Evolutionary conservation across 2,329 filamentous ascomycete genomes (phyloP).

Genomic region (Zasmidium angulare): DNA sequence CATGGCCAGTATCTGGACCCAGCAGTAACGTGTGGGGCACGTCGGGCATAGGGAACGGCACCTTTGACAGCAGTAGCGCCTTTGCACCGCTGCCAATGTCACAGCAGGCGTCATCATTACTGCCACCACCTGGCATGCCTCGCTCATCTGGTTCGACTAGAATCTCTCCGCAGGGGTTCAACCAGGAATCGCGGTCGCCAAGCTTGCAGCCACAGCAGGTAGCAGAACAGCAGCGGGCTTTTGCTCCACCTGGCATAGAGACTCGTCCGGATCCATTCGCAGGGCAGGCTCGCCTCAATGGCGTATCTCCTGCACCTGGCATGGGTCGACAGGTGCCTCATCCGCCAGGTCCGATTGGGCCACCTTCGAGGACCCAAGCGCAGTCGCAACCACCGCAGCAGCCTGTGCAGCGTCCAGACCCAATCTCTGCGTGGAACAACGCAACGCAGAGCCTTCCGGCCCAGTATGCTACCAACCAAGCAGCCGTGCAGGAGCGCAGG

Average conservation of each 20-base stretch:
- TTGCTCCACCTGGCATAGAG: constrained; percentile 31
- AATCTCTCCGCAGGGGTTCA: constrained; percentile 33
- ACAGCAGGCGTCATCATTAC: constrained; percentile 28
- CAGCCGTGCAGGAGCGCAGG: constrained; percentile 20
- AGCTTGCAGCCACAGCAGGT: constrained; percentile 26
- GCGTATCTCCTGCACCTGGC: constrained; percentile 32
- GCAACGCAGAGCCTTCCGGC: constrained; percentile 25
- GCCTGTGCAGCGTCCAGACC: constrained; percentile 11
- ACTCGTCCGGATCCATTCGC: constrained; percentile 28
- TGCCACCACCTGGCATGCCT: constrained; percentile 34
- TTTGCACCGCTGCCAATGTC: constrained; percentile 33
- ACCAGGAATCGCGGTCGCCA: constrained; percentile 27
- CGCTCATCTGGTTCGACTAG: constrained; percentile 31
- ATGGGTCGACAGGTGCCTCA: constrained; percentile 30
- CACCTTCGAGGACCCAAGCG: constrained; percentile 34
- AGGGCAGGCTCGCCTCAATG: constrained; percentile 27
- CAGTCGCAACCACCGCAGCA: constrained; percentile 16
- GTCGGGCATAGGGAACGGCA: constrained; percentile 73
- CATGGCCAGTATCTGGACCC: constrained; percentile 40
- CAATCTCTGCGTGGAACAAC: constrained; percentile 31
- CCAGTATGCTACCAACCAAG: constrained; percentile 25
- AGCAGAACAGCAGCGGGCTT: constrained; percentile 28
- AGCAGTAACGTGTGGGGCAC: constrained; percentile 72
- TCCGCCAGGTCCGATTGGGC: constrained; percentile 36
- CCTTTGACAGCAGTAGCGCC: constrained; percentile 54